Evolutionary conservation across 176 grass and related monocot species (phyloP), one percentile per base, ranked within the genome.

Genomic region (Bothriochloa decipiens): DNA sequence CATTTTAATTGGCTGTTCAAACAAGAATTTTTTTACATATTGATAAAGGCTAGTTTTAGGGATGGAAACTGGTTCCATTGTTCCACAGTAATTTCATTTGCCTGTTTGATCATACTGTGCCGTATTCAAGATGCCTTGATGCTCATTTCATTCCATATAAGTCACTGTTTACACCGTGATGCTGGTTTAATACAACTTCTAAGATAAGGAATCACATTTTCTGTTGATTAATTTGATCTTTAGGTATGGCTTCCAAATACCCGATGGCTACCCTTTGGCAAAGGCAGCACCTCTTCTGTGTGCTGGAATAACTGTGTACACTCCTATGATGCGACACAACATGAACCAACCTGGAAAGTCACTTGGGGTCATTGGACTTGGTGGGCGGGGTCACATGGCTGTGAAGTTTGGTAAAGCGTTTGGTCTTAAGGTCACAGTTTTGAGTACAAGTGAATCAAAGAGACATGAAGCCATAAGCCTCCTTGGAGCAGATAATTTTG

Each of bases 341-440:
- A 97, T 97, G 94, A 94, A 97, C 78, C 89, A 97, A 65, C 87
- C 91, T 14, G 94, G 94, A 17, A 93, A 91, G 42, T 97, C 89
- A 2, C 94, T 97, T 14, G 91, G 94, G 4, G 89, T 97, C 9
- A 78, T 97, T 39, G 91, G 94, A 13, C 88, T 97, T 4, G 94
- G 94, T 70, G 94, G 91, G 4, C 52, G 93, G 20, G 91, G 89
- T 46, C 94, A 93, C 74, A 90, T 97, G 94, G 89, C 91, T 41
- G 86, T 93, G 8, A 97, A 97, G 61, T 97, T 97, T 82, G 94
- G 89, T 42, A 96, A 96, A 74, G 77, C 88, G 11, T 93, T 96
- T 82, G 94, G 91, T 50, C 69, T 96, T 74, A 89, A 92, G 16
- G 88, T 96, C 3, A 93, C 94, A 12, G 86, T 93, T 67, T 70